These are phyloP conservation scores for Amylocarpus encephaloides DNA, from an alignment of 2,329 filamentous ascomycete genomes.

Conservation along the genomic window DNA sequence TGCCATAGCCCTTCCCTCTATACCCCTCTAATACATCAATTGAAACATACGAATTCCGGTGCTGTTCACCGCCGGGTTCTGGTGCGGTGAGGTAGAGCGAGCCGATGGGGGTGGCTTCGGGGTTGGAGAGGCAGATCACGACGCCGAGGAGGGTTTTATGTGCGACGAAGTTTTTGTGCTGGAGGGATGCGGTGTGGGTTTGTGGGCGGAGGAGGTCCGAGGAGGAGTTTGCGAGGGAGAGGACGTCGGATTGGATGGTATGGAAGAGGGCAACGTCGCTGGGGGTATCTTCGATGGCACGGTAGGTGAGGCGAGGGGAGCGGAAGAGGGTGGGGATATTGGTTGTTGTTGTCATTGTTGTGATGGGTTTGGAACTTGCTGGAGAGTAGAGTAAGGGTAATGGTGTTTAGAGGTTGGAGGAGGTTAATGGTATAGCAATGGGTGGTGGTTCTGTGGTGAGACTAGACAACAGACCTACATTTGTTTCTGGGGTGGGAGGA, in stretches of 20 bases:
- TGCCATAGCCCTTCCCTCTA: constrained; percentile 33
- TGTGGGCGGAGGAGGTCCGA: constrained; percentile 30
- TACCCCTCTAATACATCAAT: constrained; percentile 29
- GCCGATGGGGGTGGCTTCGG: constrained; percentile 29
- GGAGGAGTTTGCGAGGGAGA: constrained; percentile 27
- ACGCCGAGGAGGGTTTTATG: constrained; percentile 32
- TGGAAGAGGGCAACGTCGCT: constrained; percentile 31
- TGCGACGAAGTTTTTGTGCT: constrained; percentile 26
- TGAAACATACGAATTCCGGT: constrained; percentile 36
- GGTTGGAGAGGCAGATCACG: constrained; percentile 33
- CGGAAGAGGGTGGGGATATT: constrained; percentile 28
- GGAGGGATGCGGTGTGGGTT: constrained; percentile 26
- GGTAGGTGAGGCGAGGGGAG: constrained; percentile 35
- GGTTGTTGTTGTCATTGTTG: background rate
- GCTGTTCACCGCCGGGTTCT: constrained; percentile 31
- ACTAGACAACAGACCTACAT: no score
- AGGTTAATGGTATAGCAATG: background rate
- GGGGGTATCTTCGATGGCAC: constrained; percentile 32
- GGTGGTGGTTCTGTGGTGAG: no score
- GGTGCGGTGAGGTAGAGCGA: constrained; percentile 28
- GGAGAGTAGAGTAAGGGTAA: background rate
- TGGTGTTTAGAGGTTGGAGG: background rate
- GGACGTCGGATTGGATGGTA: constrained; percentile 28
- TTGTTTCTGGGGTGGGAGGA: no score
- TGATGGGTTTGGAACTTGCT: background rate